Conservation (phyloP, 2,329 filamentous ascomycete species). For the Cordyceps tenuipes region DNA sequence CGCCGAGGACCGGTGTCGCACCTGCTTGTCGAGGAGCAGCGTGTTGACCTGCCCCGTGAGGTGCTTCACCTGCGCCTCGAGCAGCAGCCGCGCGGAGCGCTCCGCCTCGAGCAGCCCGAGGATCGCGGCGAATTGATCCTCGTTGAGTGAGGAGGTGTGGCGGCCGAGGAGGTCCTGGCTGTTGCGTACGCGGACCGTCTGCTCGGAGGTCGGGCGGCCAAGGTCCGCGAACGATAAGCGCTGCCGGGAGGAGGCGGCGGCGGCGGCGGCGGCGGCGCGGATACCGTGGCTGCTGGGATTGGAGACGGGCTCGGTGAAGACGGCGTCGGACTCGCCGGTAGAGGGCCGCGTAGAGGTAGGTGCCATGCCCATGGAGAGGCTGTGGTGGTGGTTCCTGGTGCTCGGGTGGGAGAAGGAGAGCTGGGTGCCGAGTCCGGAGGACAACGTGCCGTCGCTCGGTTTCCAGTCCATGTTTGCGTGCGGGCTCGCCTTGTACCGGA, state of each 20-base stretch:
- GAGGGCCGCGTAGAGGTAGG: background rate
- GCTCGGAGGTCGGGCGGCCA: constrained; percentile 30
- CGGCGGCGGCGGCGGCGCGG: no score
- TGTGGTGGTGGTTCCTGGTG: background rate
- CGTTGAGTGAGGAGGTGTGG: constrained; percentile 24
- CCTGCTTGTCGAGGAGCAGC: constrained; percentile 18
- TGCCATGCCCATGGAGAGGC: constrained; percentile 7
- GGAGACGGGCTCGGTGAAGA: background rate
- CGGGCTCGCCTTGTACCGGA: constrained; percentile 4
- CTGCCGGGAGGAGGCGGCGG: background rate
- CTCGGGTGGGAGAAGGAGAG: background rate
- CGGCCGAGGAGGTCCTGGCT: constrained; percentile 21
- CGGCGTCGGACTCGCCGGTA: background rate
- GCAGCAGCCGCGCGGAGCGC: constrained; percentile 43
- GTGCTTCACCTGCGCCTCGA: constrained; percentile 48
- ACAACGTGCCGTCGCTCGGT: background rate
- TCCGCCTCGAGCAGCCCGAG: constrained; percentile 47
- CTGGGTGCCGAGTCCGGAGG: background rate
- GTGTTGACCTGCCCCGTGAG: constrained; percentile 43
- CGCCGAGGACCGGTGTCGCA: background rate
- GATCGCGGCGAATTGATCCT: constrained; percentile 42
- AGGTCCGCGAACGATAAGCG: background rate
- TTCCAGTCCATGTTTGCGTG: background rate
- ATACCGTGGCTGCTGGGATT: background rate
- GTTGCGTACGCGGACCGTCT: background rate